Evolutionary conservation across 192 early-diverging fungal genomes (phyloP).

Genomic region (Backusella liffmaniae): DNA sequence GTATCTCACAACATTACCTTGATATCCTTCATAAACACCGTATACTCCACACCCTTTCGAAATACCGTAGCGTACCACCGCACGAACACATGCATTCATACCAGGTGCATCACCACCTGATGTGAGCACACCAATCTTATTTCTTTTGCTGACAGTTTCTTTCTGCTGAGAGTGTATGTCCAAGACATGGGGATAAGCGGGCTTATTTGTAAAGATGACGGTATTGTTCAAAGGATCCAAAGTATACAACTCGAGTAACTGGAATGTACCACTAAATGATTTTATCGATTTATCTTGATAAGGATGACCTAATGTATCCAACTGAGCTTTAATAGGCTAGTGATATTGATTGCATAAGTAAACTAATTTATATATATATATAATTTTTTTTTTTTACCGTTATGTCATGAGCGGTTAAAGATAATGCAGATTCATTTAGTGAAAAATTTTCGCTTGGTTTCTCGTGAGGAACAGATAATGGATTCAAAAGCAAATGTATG

Average conservation of each 20-base stretch:
- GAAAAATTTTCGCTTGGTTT: background rate
- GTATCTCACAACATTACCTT: conserved; percentile 49
- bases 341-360: background rate
- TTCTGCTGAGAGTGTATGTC: background rate
- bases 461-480: no score
- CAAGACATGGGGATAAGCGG: conserved; percentile 8
- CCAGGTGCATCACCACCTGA: conserved; percentile 92
- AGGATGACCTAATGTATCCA: conserved; percentile 33
- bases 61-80: conserved; percentile 87
- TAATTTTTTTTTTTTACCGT: background rate
- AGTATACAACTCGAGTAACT: conserved; percentile 44
- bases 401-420: background rate
- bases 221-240: conserved; percentile 85
- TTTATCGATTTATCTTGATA: conserved; percentile 32
- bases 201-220: conserved; percentile 67
- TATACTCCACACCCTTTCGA: conserved; percentile 81
- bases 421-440: conserved; percentile 5
- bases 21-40: conserved; percentile 96
- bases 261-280: conserved; percentile 11
- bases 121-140: conserved; percentile 87
- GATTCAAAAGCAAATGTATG: background rate
- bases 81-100: conserved; percentile 95
- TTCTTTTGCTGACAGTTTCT: background rate
- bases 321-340: conserved; percentile 38
- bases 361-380: background rate